Evolutionary conservation across 2,329 filamentous ascomycete species (phyloP).

Genomic region (Penicillium sp.): DNA sequence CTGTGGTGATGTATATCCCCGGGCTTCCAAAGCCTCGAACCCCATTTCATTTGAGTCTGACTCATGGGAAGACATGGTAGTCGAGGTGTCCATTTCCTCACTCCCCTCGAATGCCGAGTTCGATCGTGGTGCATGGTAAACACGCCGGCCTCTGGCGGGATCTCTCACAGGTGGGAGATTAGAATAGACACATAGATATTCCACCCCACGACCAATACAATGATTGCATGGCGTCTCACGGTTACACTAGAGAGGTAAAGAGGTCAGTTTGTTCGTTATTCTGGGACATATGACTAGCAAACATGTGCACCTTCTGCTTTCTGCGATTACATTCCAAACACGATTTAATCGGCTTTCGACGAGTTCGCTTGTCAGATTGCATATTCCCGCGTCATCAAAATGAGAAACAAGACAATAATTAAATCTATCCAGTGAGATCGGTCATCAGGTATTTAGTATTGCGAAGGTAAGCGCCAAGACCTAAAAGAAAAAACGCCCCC

Average conservation of each 20-base stretch:
- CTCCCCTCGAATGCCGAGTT: constrained; percentile 3
- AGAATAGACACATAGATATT: constrained; percentile 17
- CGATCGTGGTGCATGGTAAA: neutral
- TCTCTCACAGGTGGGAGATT: neutral
- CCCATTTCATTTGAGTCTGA: constrained; percentile 10
- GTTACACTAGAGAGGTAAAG: constrained; percentile 12
- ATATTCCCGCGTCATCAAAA: constrained; percentile 4
- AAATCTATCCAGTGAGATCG: neutral
- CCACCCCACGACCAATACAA: constrained; percentile 14
- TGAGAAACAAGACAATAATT: neutral
- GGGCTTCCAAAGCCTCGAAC: constrained; percentile 2
- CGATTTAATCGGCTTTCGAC: constrained; percentile 19
- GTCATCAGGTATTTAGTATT: neutral
- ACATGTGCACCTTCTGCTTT: constrained; percentile 15
- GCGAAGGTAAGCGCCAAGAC: constrained; percentile 8
- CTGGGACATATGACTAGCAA: neutral
- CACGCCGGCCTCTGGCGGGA: neutral
- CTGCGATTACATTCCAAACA: constrained; percentile 20
- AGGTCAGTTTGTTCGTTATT: neutral
- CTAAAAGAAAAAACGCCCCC: constrained; percentile 8
- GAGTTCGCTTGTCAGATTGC: constrained; percentile 13
- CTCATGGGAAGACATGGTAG: constrained; percentile 12
- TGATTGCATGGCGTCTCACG: constrained; percentile 20
- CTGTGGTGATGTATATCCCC: constrained; percentile 1
- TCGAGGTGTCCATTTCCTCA: constrained; percentile 7